Evolutionary conservation across 345 rosid species (phyloP).

Genomic region (Lepidium aucheri): DNA sequence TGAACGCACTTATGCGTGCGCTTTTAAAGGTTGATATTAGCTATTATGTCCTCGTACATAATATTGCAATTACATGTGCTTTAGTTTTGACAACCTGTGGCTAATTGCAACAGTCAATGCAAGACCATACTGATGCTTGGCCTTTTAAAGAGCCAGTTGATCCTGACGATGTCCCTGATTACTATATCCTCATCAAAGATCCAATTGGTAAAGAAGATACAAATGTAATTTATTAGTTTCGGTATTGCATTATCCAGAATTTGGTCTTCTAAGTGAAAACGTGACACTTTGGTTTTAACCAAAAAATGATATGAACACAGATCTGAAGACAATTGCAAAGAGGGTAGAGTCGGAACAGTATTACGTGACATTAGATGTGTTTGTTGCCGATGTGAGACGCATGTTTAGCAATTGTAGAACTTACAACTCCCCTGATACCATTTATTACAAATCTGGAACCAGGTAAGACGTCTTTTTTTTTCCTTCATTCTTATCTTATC

Average conservation of each 20-base stretch:
- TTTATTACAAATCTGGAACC: conserved; percentile 75
- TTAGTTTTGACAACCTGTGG: conserved; percentile 1
- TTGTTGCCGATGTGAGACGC: conserved; percentile 84
- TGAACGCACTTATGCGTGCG: conserved; percentile 74
- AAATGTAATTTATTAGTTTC: background rate
- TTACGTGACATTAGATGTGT: conserved; percentile 92
- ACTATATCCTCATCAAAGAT: conserved; percentile 93
- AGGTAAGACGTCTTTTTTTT: conserved; percentile 36
- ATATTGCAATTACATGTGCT: background rate
- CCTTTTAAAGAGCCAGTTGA: conserved; percentile 98
- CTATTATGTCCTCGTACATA: background rate
- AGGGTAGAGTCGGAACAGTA: conserved; percentile 95
- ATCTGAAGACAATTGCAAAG: conserved; percentile 83
- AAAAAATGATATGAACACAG: conserved; percentile 31
- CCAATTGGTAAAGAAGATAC: conserved; percentile 78
- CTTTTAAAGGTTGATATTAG: conserved; percentile 56
- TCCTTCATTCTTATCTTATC: background rate
- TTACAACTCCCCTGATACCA: conserved; percentile 88
- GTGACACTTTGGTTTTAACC: background rate
- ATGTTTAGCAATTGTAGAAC: conserved; percentile 89
- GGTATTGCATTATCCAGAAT: background rate
- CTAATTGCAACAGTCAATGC: conserved; percentile 63
- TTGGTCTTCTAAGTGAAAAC: background rate
- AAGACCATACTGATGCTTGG: conserved; percentile 96
- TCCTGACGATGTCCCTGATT: conserved; percentile 91